A percentile compares a stretch with the other conserved stretches of the same genome.
phyloP scores from a whole-genome alignment of 306 rosid genomes.

The Quillaja saponaria region DNA sequence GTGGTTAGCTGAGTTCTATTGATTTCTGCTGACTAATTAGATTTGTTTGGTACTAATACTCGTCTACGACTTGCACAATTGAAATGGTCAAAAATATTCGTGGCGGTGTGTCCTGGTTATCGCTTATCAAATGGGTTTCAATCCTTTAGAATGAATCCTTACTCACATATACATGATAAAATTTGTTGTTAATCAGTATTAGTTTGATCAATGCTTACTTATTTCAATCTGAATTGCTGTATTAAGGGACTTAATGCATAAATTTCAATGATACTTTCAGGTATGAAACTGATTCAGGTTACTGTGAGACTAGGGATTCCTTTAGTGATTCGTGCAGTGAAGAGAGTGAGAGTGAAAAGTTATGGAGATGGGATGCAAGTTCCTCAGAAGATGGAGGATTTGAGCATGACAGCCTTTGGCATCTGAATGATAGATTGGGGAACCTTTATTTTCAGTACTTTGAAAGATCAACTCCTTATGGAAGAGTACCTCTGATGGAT shows the following conservation, averaged over 20 bases:
- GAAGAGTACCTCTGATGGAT: conserved; percentile 92
- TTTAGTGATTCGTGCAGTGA: conserved; percentile 77
- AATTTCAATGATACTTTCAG: conserved; percentile 44
- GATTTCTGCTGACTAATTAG: conserved; percentile 1
- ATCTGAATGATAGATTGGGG: conserved; percentile 70
- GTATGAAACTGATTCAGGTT: conserved; percentile 74
- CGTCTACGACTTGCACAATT: neutral
- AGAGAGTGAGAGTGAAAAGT: conserved; percentile 81
- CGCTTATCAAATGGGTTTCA: neutral
- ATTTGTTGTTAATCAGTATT: neutral
- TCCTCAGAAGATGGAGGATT: conserved; percentile 87
- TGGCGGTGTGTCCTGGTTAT: neutral
- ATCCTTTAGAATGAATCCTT: neutral
- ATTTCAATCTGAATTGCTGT: neutral
- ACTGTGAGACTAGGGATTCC: conserved; percentile 76
- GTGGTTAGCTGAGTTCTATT: neutral
- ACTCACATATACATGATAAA: neutral
- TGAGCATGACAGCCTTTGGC: conserved; percentile 60
- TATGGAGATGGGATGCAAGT: conserved; percentile 79
- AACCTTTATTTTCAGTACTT: conserved; percentile 71
- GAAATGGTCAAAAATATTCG: conserved; percentile 12
- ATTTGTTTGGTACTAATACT: neutral
- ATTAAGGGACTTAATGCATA: neutral
- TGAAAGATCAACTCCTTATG: conserved; percentile 94
- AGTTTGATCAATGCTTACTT: neutral